Percentiles rank a stretch among this genome's conserved stretches.
Conservation (phyloP, 75 land plant genomes). For the Sequoia sempervirens region DNA sequence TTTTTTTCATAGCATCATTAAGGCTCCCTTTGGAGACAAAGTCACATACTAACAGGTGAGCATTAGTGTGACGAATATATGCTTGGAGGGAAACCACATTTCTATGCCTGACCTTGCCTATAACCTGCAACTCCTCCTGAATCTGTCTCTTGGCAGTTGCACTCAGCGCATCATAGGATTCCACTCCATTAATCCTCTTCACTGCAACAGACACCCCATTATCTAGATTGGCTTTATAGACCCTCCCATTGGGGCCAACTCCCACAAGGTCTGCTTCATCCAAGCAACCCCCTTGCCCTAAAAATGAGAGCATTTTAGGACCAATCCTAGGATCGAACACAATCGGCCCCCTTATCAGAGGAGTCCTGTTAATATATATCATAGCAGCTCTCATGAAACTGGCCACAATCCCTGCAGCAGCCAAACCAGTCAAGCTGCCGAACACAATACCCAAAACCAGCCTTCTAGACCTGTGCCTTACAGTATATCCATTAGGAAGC, state of each 20-base stretch:
- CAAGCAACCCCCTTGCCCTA: conserved; percentile 26
- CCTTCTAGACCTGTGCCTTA: conserved; percentile 19
- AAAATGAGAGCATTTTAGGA: conserved; percentile 39
- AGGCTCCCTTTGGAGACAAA: conserved; percentile 51
- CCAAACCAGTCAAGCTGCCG: conserved; percentile 51
- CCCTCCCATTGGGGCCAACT: conserved; percentile 45
- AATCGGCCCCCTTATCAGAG: conserved; percentile 68
- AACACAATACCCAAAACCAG: conserved; percentile 56
- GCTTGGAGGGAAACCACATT: conserved; percentile 60
- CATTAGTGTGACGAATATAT: conserved; percentile 38
- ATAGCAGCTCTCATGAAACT: conserved; percentile 27
- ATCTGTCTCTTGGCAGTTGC: conserved; percentile 32
- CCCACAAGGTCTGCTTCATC: conserved; percentile 30
- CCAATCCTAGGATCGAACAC: conserved; percentile 63
- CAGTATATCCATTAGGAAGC: conserved; percentile 8
- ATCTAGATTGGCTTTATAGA: conserved; percentile 46
- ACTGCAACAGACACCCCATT: conserved; percentile 51
- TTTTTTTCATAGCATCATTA: conserved; percentile 44
- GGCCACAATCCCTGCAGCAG: conserved; percentile 36
- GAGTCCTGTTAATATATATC: conserved; percentile 32
- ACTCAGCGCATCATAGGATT: conserved; percentile 9
- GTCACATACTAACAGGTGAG: conserved; percentile 53
- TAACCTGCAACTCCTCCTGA: conserved; percentile 46
- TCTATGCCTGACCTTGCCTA: conserved; percentile 47
- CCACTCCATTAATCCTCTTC: conserved; percentile 41